phyloP scores from a whole-genome alignment of 306 rosid species.

The Lathyrus tuberosus region DNA sequence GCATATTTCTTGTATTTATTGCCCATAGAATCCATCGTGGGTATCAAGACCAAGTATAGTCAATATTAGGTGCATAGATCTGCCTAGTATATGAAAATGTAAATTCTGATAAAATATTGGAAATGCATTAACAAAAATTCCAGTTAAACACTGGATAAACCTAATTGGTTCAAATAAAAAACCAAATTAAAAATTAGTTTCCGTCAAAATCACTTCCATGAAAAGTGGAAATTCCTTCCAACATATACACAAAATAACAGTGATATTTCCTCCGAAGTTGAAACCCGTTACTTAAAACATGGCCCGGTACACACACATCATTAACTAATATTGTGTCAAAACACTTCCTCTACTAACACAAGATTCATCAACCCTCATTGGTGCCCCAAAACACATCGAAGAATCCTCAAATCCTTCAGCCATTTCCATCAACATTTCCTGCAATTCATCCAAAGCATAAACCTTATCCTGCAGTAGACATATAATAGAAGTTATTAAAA shows the following conservation, averaged over 20 bases:
- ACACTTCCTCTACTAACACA: conserved; percentile 49
- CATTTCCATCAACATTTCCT: conserved; percentile 68
- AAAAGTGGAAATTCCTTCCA: not conserved
- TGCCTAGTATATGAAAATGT: too few species aligned
- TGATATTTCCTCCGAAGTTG: not conserved
- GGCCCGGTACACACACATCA: too few species aligned
- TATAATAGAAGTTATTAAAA: too few species aligned
- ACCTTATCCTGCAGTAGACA: conserved; percentile 42
- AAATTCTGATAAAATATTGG: too few species aligned
- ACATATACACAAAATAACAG: not conserved
- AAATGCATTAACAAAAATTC: too few species aligned
- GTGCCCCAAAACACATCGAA: conserved; percentile 36
- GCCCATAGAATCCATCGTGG: too few species aligned
- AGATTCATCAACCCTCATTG: conserved; percentile 42
- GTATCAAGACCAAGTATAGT: too few species aligned
- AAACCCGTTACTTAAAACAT: not conserved
- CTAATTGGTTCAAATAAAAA: not conserved
- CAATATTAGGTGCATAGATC: too few species aligned
- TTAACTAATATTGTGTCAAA: conserved; percentile 29
- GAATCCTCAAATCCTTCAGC: conserved; percentile 57
- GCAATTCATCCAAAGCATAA: conserved; percentile 64
- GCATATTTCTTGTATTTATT: too few species aligned
- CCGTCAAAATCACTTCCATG: too few species aligned
- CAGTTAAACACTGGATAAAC: too few species aligned
- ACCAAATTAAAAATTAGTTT: not conserved